These are phyloP conservation scores for Gymnopus androsaceus DNA, from an alignment of 1,284 basidiomycete genomes.

Conservation along the genomic window DNA sequence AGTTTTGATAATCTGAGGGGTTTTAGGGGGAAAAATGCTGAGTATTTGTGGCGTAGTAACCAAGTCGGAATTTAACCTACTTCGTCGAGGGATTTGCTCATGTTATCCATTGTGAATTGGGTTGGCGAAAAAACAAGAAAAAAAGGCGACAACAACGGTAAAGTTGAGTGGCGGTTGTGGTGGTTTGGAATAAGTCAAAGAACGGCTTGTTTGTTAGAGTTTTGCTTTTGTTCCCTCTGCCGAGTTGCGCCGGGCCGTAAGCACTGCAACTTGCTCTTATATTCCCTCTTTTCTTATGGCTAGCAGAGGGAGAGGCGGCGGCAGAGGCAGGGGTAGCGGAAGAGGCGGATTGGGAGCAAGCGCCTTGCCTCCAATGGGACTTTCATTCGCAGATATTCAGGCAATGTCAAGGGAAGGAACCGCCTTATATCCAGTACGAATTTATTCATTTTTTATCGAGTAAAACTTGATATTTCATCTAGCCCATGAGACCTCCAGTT, in stretches of 20 bases:
- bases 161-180: conserved; percentile 16
- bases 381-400: conserved; percentile 77
- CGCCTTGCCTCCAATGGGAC: conserved; percentile 69
- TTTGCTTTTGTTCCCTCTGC: too few species aligned
- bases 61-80: conserved; percentile 29
- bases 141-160: conserved; percentile 10
- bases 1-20: conserved; percentile 70
- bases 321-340: conserved; percentile 57
- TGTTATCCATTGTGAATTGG: conserved; percentile 28
- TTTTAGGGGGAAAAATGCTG: conserved; percentile 19
- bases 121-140: conserved; percentile 8
- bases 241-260: too few species aligned
- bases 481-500: conserved; percentile 65
- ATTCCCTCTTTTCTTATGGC: conserved; percentile 13
- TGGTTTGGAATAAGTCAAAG: conserved; percentile 14
- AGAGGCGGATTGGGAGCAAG: conserved; percentile 56
- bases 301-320: conserved; percentile 55
- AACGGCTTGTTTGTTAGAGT: too few species aligned
- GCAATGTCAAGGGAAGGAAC: conserved; percentile 72
- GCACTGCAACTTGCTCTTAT: neutral
- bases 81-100: conserved; percentile 92
- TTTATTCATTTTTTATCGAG: neutral
- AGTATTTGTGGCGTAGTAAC: conserved; percentile 9
- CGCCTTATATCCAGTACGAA: conserved; percentile 74
- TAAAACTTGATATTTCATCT: conserved; percentile 18